Conservation (phyloP, 2,329 filamentous ascomycete genomes). For the Bipolaris oryzae region DNA sequence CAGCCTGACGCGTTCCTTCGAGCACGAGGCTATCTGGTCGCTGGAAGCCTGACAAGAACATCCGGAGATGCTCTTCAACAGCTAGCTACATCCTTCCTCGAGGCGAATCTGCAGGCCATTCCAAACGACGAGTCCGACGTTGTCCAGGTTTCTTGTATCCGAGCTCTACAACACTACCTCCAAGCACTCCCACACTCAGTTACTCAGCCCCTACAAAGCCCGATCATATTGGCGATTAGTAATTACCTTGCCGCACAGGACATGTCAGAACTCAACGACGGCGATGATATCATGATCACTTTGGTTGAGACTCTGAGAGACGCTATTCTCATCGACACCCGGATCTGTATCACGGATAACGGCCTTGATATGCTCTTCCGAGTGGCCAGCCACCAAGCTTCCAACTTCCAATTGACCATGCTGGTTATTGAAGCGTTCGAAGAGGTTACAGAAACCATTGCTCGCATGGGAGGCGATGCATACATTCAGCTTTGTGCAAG, state of each 20-base stretch:
- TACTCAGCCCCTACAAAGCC: constrained; percentile 64
- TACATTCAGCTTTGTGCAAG: constrained; percentile 83
- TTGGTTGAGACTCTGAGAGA: constrained; percentile 85
- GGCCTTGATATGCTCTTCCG: constrained; percentile 86
- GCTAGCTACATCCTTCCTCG: constrained; percentile 68
- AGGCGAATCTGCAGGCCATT: constrained; percentile 76
- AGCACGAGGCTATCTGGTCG: constrained; percentile 85
- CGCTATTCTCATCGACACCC: constrained; percentile 79
- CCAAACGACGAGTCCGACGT: constrained; percentile 79
- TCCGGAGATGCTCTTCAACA: constrained; percentile 61
- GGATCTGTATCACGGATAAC: constrained; percentile 73
- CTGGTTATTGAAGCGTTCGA: constrained; percentile 91
- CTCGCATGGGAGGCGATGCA: constrained; percentile 67
- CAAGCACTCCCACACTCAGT: constrained; percentile 58
- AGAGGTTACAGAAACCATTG: constrained; percentile 74
- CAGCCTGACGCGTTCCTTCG: constrained; percentile 76
- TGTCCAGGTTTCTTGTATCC: constrained; percentile 90
- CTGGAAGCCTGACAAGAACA: constrained; percentile 76
- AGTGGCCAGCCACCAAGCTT: constrained; percentile 84
- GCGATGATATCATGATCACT: constrained; percentile 89
- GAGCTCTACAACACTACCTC: constrained; percentile 75
- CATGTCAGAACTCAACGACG: constrained; percentile 80
- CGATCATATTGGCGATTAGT: constrained; percentile 65
- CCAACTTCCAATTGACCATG: constrained; percentile 89
- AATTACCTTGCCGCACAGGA: constrained; percentile 82